Conservation (phyloP, 2,329 filamentous ascomycete species). For the Diplodia sapinea region DNA sequence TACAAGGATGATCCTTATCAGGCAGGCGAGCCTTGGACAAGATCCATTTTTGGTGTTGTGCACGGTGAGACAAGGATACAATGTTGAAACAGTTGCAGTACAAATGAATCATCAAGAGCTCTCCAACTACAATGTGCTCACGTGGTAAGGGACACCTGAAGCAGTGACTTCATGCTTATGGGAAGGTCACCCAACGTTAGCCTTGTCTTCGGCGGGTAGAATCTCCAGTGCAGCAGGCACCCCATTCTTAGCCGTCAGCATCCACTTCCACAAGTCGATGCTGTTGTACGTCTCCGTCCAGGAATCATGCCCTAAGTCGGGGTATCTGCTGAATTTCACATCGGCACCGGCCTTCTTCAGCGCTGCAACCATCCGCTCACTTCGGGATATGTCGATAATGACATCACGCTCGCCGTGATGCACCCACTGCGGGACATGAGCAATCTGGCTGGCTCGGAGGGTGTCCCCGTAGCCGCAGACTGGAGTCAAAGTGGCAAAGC, state of each 20-base stretch:
- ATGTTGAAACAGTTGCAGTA: background rate
- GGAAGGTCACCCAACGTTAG: background rate
- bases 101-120: background rate
- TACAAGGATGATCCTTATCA: too few relatives aligned
- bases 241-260: slow-evolving; percentile 19
- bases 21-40: too few relatives aligned
- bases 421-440: slow-evolving; percentile 32
- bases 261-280: slow-evolving; percentile 31
- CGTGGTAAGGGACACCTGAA: background rate
- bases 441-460: slow-evolving; percentile 22
- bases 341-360: slow-evolving; percentile 23
- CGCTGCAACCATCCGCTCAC: slow-evolving; percentile 30
- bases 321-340: slow-evolving; percentile 30
- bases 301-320: slow-evolving; percentile 27
- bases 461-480: slow-evolving; percentile 33
- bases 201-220: background rate
- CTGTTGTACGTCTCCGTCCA: slow-evolving; percentile 32
- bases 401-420: slow-evolving; percentile 30
- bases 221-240: background rate
- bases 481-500: slow-evolving; percentile 33
- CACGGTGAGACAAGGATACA: background rate
- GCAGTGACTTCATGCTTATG: background rate
- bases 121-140: background rate
- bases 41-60: background rate
- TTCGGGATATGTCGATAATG: slow-evolving; percentile 22